Evolutionary conservation across 768 basidiomycete species (phyloP), one percentile per base, ranked within the genome.

Genomic region (Grammothele lineata): DNA sequence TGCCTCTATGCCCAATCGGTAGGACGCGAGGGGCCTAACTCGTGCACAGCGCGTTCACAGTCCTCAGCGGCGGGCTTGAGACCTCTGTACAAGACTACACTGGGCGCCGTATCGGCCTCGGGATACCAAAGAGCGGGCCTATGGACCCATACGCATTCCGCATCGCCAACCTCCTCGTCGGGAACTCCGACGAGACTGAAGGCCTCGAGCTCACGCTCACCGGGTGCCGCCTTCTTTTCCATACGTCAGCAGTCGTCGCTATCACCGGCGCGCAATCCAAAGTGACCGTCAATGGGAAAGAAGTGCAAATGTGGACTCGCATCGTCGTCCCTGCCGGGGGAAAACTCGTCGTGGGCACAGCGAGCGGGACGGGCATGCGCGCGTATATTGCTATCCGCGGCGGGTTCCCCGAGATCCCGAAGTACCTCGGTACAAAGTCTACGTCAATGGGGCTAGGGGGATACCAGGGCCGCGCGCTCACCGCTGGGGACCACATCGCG

Each of bases 381-480:
- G 63, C 63, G 3, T 85, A 86, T 51, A 50, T 87, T 25, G 72
- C 75, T 11, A 58, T 85, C 19, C 66, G 69, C 27, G 83, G 81
- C 2, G 84, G 83, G 0, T 76, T 87, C 50, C 83, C 82, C 0
- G 67, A 67, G 14, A 65, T 82, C 2, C 76, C 80, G 26, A 4
- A 47, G 4, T 85, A 81, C 57, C 66, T 85, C 1, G 81, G 76
- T 3, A 81, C 80, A 0, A 85, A 85, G 63, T 78, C 80, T 4
- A 82, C 83, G 18, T 81, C 77, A 1, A 71, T 81, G 70, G 75
- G 78, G 12, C 53, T 81, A 10, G 81, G 81, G 35, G 79, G 81
- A 2, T 81, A 78, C 57, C 81, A 81, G 75, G 81, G 80, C 0
- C 71, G 82, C 30, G 61, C 76, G 0, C 62, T 83, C 12, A 59